Evolutionary conservation across 1,139 yeast species (phyloP), one percentile per base, ranked within the genome.

Genomic region (Arxiozyma slooffiae): DNA sequence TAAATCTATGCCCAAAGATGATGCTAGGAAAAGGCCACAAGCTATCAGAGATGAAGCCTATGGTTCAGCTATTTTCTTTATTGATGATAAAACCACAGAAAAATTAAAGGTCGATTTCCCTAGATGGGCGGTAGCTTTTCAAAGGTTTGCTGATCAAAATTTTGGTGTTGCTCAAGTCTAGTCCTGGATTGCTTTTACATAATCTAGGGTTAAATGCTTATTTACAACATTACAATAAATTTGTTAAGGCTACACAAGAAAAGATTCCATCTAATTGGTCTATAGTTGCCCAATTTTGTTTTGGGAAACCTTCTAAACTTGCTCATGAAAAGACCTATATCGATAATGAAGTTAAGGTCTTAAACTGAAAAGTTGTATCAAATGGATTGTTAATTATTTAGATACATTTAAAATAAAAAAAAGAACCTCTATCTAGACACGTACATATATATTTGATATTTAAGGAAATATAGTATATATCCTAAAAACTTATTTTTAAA

Each of bases 151-250:
- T 26, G 62, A 71, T 44, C 68, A 71, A 51, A 60, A 72, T 47
- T 64, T 67, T 52, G 77, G 76, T 60, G 69, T 72, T 48, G 74
- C 72, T 48, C 74, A 71, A 62, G 67, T 69, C 44, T 57, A 61
- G 55, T 58, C 71, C 20, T 73, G 77, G 77, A 60, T 73, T 41
- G 70, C 71, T 40, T n/a, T 62, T 73, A 37, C 62, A 66, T 46
- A 67, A 62, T 43, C 60, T 68, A 49, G 72, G 72, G 49, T 60
- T 72, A 43, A 76, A 76, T 55, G 73, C 70, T 51, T 71, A 70
- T 56, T 64, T 73, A 52, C 77, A 73, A 64, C 77, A 73, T 61
- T 73, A 70, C 68, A 70, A 69, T 59, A 69, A 66, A 49, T 60
- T 62, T 43, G 68, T 73, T 47, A 63, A 64, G 52, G 66, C 58